Evolutionary conservation across 169 alveolate species (phyloP), one percentile per base, ranked within the genome.

Genomic region (Besnoitia besnoiti): DNA sequence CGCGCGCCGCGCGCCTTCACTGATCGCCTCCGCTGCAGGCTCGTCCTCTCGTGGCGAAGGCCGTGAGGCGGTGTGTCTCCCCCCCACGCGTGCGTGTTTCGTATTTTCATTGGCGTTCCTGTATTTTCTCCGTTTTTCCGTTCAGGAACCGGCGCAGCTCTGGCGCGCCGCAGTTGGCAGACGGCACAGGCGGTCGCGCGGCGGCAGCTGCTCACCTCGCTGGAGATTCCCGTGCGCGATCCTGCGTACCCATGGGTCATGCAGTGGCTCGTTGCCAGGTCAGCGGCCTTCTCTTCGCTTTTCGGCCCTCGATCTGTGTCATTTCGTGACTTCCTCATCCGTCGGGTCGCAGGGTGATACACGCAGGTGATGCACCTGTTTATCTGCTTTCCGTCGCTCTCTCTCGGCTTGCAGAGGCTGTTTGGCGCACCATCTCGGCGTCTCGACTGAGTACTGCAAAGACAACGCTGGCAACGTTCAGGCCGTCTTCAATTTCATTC

Each of bases 221-320:
- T 96, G 59, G 97, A 96, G 91, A 94, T 96, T 0, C 95, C 97
- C 30, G 95, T 94, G 76, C 88, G 94, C 40, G 97, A 96, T 90
- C 93, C 85, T n/a, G 87, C 96, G 46, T 96, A 96, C 76, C 95
- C 94, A 44, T 95, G 96, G 96, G 95, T 96, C 40, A 76, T 96
- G 94, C 96, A 94, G 94, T 96, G 96, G 95, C 95, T 96, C 8
- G 93, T 95, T 16, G 80, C 96, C 77, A 94, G 95, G 95, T 95
- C 88, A 46, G 85, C 46, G 14, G 40, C 14, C 46, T 37, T 5
- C 84, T 73, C 46, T 39, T 14, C 84, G 5, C 21, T 5, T 35
- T 5, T 73, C 46, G 5, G 40, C 5, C 46, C 46, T 73, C 14
- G 21, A 8, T 49, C 46, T 73, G 21, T 73, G 5, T 14, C 14